These are phyloP conservation scores for Aspergillus indologenus DNA, from an alignment of 495 filamentous ascomycete species.

Conservation along the genomic window DNA sequence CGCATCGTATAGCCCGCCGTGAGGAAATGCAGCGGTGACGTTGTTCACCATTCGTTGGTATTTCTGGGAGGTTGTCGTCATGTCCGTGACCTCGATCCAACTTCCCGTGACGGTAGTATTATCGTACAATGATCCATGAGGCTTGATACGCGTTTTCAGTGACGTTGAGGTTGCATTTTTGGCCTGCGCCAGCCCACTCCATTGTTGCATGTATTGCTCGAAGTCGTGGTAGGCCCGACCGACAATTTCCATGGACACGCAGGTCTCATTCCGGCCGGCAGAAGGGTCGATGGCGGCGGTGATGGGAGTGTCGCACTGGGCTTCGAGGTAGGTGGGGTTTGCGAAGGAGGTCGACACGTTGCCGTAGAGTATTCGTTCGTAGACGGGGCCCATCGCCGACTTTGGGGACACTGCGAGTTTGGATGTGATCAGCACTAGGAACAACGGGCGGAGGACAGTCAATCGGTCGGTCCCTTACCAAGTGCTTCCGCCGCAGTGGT, in stretches of 20 bases:
- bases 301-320: slow-evolving; percentile 60
- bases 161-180: slow-evolving; percentile 36
- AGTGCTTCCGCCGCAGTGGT: slow-evolving; percentile 70
- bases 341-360: slow-evolving; percentile 56
- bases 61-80: slow-evolving; percentile 41
- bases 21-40: slow-evolving; percentile 71
- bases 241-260: slow-evolving; percentile 61
- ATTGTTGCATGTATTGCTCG: slow-evolving; percentile 43
- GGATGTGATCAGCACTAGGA: not conserved
- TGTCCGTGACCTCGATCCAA: slow-evolving; percentile 56
- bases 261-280: slow-evolving; percentile 43
- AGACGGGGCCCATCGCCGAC: slow-evolving; percentile 49
- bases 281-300: slow-evolving; percentile 29
- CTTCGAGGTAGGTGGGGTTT: slow-evolving; percentile 50
- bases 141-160: slow-evolving; percentile 44
- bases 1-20: slow-evolving; percentile 61
- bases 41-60: slow-evolving; percentile 61
- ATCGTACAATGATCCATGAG: slow-evolving; percentile 57
- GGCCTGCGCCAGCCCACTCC: slow-evolving; percentile 40
- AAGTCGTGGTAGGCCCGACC: slow-evolving; percentile 58
- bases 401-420: slow-evolving; percentile 55
- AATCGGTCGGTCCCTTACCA: slow-evolving; percentile 25
- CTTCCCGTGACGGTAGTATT: slow-evolving; percentile 60
- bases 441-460: not conserved
- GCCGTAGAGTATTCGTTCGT: slow-evolving; percentile 46